Conservation (phyloP, 495 filamentous ascomycete species). For the Daldinia loculata region DNA sequence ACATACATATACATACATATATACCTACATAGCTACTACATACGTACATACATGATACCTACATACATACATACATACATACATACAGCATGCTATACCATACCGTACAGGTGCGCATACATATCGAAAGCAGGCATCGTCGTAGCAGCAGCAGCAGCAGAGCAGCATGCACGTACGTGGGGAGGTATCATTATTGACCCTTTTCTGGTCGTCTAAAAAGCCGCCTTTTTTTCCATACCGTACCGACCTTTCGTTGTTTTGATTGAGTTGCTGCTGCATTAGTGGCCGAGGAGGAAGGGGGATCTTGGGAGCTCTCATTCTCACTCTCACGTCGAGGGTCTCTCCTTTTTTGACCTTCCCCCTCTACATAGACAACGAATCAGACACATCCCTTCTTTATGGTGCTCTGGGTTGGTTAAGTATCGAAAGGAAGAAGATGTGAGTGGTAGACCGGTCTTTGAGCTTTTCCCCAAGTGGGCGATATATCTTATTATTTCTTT, state of each 20-base stretch:
- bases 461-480: background rate
- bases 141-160: constrained; percentile 8
- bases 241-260: constrained; percentile 46
- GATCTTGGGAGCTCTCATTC: constrained; percentile 46
- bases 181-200: constrained; percentile 49
- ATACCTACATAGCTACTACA: constrained; percentile 2
- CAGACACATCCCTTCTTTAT: constrained; percentile 53
- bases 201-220: constrained; percentile 46
- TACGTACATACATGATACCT: constrained; percentile 3
- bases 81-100: constrained; percentile 14
- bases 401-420: constrained; percentile 32
- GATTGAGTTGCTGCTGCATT: constrained; percentile 58
- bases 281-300: constrained; percentile 58
- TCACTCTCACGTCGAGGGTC: background rate
- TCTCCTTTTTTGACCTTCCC: constrained; percentile 33
- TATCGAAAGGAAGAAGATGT: constrained; percentile 24
- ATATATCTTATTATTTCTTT: constrained; percentile 5
- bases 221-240: constrained; percentile 44
- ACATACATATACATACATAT: constrained; percentile 26
- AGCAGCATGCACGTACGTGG: constrained; percentile 51
- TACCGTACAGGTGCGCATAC: no score
- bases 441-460: constrained; percentile 43
- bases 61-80: constrained; percentile 7
- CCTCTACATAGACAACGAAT: constrained; percentile 45
- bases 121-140: no score